Base-by-base conservation (phyloP, 306 rosid species). In the Cucumis hystrix region DNA sequence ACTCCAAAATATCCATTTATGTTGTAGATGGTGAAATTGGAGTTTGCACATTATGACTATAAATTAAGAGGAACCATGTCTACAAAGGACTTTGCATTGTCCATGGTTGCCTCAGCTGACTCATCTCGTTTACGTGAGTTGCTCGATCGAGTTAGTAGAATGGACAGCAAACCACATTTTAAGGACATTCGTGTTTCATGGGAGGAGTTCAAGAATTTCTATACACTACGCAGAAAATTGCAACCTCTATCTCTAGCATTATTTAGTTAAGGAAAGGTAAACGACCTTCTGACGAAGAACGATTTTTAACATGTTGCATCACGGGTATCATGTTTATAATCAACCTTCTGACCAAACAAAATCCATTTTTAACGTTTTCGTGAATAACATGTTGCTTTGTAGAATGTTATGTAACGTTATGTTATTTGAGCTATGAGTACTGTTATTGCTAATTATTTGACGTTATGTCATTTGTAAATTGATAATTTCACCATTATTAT, bases 81-180 rank as follows among this genome's bases (percentile, higher is more conserved):
- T 5, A 93, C 93, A 49, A 88, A 86, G 85, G 99, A 95, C 84
- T 95, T 95, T 77, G 97, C 96, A 20, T 83, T 90, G 80, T 95
- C 99, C 84, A 80, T 95, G 92, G 97, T 90, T 84, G 96, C 99
- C 78, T 87, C 97, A 69, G 99, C 99, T 0, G 91, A 88, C 80
- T 76, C 88, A 82, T 81, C 80, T 83, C 91, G 83, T 69, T 58
- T 89, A 78, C 83, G 80, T 76, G 83, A 69, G 82, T 80, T 95
- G 85, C 97, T 95, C 80, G 84, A 78, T 59, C 92, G 84, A 80
- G 97, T 84, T 39, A 89, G 85, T 75, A 80, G 78, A 74, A 49
- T 95, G 85, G 76, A 71, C 45, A 56, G 86, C 72, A 74, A 83
- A 65, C 86, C 87, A 28, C 79, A n/a, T 68, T 82, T 89, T 18